Conservation (phyloP, 495 filamentous ascomycete genomes). For the Diplogelasinospora grovesii region DNA sequence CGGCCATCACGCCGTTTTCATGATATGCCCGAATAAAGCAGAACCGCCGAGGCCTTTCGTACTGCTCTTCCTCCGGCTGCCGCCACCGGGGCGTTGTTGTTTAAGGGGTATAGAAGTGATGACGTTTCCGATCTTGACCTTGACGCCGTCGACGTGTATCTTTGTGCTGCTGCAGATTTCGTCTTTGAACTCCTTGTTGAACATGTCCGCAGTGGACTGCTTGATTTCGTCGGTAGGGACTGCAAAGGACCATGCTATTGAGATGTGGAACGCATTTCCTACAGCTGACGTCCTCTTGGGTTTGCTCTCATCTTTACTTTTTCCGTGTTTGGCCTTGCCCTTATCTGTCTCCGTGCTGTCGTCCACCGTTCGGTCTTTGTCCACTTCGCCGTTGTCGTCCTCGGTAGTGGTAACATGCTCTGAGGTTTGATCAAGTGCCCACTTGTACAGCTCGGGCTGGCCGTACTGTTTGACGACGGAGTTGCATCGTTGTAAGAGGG, state of each 20-base stretch:
- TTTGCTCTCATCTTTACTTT: not conserved
- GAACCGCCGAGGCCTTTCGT: too few species aligned
- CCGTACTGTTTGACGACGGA: conserved; percentile 46
- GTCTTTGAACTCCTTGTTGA: too few species aligned
- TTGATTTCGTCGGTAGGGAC: conserved; percentile 32
- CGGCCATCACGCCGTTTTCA: too few species aligned
- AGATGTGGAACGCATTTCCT: conserved; percentile 63
- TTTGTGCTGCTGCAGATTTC: conserved; percentile 9
- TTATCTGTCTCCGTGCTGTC: too few species aligned
- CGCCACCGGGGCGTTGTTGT: conserved; percentile 2
- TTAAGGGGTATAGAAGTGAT: conserved; percentile 51
- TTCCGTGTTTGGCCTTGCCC: conserved; percentile 17
- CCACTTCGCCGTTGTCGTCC: not conserved
- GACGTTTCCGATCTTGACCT: conserved; percentile 73
- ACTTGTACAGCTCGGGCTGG: conserved; percentile 67
- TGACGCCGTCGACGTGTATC: conserved; percentile 48
- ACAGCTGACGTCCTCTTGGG: not conserved
- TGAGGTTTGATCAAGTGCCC: too few species aligned
- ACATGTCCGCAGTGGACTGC: conserved; percentile 23
- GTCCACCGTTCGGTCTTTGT: too few species aligned
- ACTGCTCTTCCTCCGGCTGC: conserved; percentile 11
- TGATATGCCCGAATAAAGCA: too few species aligned
- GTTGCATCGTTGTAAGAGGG: conserved; percentile 62
- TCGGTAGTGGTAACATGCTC: conserved; percentile 27
- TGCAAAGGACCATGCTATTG: conserved; percentile 68